These are phyloP conservation scores for Rhododendron ovatum DNA, from an alignment of 148 eudicot genomes.

Conservation along the genomic window DNA sequence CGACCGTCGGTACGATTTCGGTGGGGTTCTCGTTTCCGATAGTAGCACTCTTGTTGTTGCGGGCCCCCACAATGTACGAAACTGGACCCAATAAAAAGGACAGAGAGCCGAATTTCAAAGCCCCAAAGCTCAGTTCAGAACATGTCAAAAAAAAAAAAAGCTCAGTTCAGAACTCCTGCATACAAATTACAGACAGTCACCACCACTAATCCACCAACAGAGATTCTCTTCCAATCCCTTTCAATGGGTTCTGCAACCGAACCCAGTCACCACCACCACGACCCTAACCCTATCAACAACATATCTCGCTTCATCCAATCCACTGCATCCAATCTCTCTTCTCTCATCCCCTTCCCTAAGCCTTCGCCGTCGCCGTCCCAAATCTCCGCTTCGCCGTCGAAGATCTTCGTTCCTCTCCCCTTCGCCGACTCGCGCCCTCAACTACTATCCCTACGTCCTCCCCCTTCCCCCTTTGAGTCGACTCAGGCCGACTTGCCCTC, in stretches of 20 bases:
- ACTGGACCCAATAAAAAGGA: no score
- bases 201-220: not conserved
- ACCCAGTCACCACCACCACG: slow-evolving; percentile 11
- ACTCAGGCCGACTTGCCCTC: slow-evolving; percentile 29
- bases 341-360: slow-evolving; percentile 25
- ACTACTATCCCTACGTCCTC: not conserved
- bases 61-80: no score
- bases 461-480: slow-evolving; percentile 21
- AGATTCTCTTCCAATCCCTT: not conserved
- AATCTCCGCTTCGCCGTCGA: slow-evolving; percentile 24
- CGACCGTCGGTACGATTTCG: no score
- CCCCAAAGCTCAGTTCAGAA: no score
- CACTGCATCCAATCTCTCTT: slow-evolving; percentile 36
- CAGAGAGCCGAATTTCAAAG: no score
- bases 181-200: not conserved
- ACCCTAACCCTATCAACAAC: slow-evolving; percentile 18
- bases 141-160: no score
- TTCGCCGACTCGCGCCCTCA: slow-evolving; percentile 22
- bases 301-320: slow-evolving; percentile 42
- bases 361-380: slow-evolving; percentile 20
- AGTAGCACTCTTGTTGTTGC: no score
- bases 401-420: slow-evolving; percentile 37
- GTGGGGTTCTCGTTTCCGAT: no score
- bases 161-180: no score
- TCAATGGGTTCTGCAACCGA: slow-evolving; percentile 27